Conservation (phyloP, 352 stramenopile species). For the Albugo laibachii region DNA sequence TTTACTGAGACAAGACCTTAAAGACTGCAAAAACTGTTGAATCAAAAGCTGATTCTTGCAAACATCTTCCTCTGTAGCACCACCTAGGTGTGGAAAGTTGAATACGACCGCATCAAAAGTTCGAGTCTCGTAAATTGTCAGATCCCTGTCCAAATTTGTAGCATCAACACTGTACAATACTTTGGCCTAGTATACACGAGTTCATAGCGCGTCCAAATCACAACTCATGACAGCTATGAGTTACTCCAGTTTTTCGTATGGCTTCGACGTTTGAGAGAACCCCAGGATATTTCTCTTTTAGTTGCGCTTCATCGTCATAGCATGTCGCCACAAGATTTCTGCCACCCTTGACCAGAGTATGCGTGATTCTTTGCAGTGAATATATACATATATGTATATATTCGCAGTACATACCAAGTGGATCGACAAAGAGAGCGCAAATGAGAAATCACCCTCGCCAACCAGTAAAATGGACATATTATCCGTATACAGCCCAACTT, state of each 20-base stretch:
- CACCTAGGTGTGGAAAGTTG: conserved; percentile 75
- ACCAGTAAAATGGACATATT: conserved; percentile 58
- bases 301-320: conserved; percentile 51
- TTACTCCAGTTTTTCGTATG: conserved; percentile 42
- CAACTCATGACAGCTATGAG: not conserved
- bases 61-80: conserved; percentile 62
- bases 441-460: conserved; percentile 76
- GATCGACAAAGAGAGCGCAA: conserved; percentile 50
- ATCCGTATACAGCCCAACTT: conserved; percentile 49
- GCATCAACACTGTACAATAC: conserved; percentile 53
- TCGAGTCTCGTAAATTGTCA: conserved; percentile 18
- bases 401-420: conserved; percentile 21
- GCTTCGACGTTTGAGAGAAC: conserved; percentile 43
- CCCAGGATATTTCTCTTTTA: conserved; percentile 54
- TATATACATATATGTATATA: no score
- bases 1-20: conserved; percentile 17
- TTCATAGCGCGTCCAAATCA: not conserved
- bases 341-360: conserved; percentile 19
- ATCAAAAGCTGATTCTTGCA: conserved; percentile 65
- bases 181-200: conserved; percentile 12
- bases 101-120: conserved; percentile 63
- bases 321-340: conserved; percentile 45
- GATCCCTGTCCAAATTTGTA: conserved; percentile 33
- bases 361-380: no score
- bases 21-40: conserved; percentile 44